Percentiles rank a stretch among this genome's conserved stretches.
Conservation (phyloP, 176 grass and related monocot genomes). For the Bonia amplexicaulis region DNA sequence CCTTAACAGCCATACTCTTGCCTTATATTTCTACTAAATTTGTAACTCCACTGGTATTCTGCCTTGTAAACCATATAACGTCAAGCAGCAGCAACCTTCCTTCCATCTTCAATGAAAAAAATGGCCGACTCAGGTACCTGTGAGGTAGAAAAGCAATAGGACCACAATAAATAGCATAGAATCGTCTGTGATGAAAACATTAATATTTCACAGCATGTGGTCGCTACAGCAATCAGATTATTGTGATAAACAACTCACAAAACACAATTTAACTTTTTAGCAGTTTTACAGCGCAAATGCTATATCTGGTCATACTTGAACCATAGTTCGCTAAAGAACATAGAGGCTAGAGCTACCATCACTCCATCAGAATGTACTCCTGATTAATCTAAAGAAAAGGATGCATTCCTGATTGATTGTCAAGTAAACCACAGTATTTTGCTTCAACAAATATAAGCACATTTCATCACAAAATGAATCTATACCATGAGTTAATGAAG, state of each 20-base stretch:
- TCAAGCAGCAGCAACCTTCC: conserved; percentile 82
- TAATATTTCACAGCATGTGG: not conserved
- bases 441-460: not conserved
- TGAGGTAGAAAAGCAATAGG: not conserved
- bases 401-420: not conserved
- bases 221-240: not conserved
- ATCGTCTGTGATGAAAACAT: not conserved
- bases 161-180: not conserved
- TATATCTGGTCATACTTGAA: not conserved
- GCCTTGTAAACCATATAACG: conserved; percentile 16
- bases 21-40: conserved; percentile 26
- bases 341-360: not conserved
- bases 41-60: conserved; percentile 22
- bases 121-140: conserved; percentile 87
- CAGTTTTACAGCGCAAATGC: not conserved
- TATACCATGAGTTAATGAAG: not conserved
- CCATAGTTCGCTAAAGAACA: not conserved
- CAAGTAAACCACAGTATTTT: not conserved
- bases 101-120: conserved; percentile 98
- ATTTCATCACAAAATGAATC: not conserved
- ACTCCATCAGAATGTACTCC: not conserved
- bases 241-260: not conserved
- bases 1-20: not conserved
- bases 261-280: not conserved
- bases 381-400: not conserved